Conservation (phyloP, 805 yeast genomes). For the Ogataea neopini region DNA sequence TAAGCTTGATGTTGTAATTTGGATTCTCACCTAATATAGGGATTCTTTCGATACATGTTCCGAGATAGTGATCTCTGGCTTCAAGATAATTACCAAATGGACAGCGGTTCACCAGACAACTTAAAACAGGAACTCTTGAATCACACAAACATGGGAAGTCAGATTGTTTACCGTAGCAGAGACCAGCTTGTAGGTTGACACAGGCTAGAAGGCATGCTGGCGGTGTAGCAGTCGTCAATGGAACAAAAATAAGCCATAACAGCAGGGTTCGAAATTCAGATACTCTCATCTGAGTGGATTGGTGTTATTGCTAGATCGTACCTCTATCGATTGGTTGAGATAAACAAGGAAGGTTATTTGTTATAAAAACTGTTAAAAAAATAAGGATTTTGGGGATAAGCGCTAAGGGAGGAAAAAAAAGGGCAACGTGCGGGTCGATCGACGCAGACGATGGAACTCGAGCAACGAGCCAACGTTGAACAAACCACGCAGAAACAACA, state of each 20-base stretch:
- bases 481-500: no score
- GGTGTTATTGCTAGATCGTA: not conserved
- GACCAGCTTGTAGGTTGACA: constrained; percentile 19
- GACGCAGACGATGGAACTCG: no score
- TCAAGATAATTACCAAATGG: constrained; percentile 43
- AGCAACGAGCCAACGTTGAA: no score
- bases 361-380: not conserved
- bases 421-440: constrained; percentile 6
- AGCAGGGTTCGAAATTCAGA: not conserved
- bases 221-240: constrained; percentile 20
- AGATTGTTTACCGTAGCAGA: constrained; percentile 20
- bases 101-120: constrained; percentile 44
- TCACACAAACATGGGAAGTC: constrained; percentile 42
- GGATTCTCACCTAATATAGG: constrained; percentile 25
- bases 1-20: constrained; percentile 23
- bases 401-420: no score
- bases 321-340: not conserved
- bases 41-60: constrained; percentile 46
- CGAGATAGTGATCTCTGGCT: constrained; percentile 51
- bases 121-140: constrained; percentile 27
- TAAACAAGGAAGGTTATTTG: not conserved
- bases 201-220: constrained; percentile 31
- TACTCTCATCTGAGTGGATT: not conserved
- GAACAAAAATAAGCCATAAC: not conserved
- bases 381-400: no score